These are phyloP conservation scores for Lepiota subincarnata DNA, from an alignment of 768 basidiomycete genomes.

Conservation along the genomic window DNA sequence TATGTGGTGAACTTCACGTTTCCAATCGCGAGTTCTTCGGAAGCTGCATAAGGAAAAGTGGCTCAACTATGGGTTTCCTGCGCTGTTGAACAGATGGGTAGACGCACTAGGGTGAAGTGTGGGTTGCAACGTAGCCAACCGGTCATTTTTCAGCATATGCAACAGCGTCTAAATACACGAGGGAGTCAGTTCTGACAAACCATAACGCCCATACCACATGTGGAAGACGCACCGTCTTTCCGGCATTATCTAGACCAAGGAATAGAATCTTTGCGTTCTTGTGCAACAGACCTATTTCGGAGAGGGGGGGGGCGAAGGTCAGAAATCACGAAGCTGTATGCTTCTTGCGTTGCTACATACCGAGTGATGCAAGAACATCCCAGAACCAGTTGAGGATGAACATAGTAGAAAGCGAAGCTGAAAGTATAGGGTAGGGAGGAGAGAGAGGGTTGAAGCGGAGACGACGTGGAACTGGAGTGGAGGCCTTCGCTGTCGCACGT, in stretches of 20 bases:
- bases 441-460: constrained; percentile 7
- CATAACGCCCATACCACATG: neutral
- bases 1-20: constrained; percentile 99
- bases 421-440: constrained; percentile 8
- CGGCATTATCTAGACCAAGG: constrained; percentile 97
- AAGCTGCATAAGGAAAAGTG: constrained; percentile 51
- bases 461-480: constrained; percentile 21
- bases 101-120: constrained; percentile 93
- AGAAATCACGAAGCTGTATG: constrained; percentile 3
- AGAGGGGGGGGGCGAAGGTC: constrained; percentile 13
- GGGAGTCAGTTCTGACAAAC: constrained; percentile 2
- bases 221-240: constrained; percentile 78
- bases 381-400: constrained; percentile 94
- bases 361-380: constrained; percentile 91
- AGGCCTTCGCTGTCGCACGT: constrained; percentile 6
- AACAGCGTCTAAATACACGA: constrained; percentile 68
- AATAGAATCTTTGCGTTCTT: constrained; percentile 99
- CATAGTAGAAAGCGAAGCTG: constrained; percentile 38
- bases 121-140: constrained; percentile 94
- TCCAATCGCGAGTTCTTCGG: constrained; percentile 97
- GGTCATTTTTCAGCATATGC: constrained; percentile 99
- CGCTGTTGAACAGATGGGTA: constrained; percentile 3
- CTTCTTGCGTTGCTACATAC: constrained; percentile 39
- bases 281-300: constrained; percentile 69
- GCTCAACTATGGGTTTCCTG: neutral